These are phyloP conservation scores for Arachnopeziza araneosa DNA, from an alignment of 2,329 filamentous ascomycete species.

Conservation along the genomic window DNA sequence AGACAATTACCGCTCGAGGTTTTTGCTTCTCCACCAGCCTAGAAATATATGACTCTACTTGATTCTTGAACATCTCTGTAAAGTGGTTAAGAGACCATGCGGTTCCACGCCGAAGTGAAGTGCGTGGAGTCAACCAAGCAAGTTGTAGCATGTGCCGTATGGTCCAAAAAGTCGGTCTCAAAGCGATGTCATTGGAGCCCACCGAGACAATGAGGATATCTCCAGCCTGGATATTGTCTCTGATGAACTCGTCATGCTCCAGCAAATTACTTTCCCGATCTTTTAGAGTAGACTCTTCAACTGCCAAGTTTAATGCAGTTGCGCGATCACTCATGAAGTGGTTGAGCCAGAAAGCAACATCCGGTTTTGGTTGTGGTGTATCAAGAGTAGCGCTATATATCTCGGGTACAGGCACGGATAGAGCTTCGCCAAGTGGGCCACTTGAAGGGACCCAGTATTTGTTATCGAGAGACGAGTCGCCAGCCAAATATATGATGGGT, in stretches of 20 bases:
- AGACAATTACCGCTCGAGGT: conserved; percentile 11
- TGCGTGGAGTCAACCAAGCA: conserved; percentile 13
- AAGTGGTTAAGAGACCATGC: conserved; percentile 13
- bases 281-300: conserved; percentile 5
- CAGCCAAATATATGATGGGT: conserved; percentile 14
- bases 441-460: conserved; percentile 17
- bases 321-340: conserved; percentile 8
- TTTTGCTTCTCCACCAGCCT: conserved; percentile 11
- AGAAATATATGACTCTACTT: conserved; percentile 13
- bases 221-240: conserved; percentile 10
- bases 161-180: conserved; percentile 14
- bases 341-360: conserved; percentile 18
- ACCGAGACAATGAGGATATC: conserved; percentile 16
- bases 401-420: conserved; percentile 10
- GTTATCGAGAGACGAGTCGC: conserved; percentile 16
- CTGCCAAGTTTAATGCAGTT: conserved; percentile 11
- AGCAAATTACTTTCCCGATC: conserved; percentile 6
- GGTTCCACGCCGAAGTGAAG: conserved; percentile 9
- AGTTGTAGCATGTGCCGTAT: conserved; percentile 13
- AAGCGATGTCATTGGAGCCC: conserved; percentile 16
- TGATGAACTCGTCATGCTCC: conserved; percentile 14
- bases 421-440: conserved; percentile 9
- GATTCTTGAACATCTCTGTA: conserved; percentile 10
- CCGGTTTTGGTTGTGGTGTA: conserved; percentile 13
- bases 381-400: conserved; percentile 14